Percentiles rank a stretch among this genome's conserved stretches.
These are phyloP conservation scores for Starmerella sp. DNA, from an alignment of 805 yeast species.

Conservation along the genomic window DNA sequence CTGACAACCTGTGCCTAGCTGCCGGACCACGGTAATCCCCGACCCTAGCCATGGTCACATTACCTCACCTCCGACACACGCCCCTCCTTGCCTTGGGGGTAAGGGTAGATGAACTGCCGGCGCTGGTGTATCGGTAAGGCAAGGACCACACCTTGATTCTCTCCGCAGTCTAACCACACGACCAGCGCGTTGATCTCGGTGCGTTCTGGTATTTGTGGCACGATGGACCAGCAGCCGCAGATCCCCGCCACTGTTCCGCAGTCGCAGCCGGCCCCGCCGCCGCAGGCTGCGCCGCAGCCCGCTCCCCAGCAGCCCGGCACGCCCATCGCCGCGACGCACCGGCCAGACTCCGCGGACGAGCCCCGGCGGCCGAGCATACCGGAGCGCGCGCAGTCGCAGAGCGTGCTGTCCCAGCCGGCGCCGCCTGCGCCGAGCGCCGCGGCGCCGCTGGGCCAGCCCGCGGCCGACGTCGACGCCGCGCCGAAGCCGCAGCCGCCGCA, in stretches of 20 bases:
- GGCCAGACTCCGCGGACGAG: neutral
- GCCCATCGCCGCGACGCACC: neutral
- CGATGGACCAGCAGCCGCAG: slow-evolving; percentile 4
- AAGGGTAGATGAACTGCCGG: neutral
- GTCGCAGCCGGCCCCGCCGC: slow-evolving; percentile 2
- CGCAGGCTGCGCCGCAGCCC: slow-evolving; percentile 1
- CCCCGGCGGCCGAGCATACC: neutral
- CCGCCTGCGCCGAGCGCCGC: neutral
- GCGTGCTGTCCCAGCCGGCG: neutral
- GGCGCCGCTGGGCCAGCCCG: neutral
- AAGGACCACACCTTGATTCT: neutral
- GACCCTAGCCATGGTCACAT: too few species aligned
- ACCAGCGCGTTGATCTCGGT: neutral
- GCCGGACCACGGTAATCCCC: too few species aligned
- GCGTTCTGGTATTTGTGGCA: neutral
- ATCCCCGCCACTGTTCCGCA: neutral
- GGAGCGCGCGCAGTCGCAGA: neutral
- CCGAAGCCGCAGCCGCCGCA: slow-evolving; percentile 2
- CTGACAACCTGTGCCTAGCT: too few species aligned
- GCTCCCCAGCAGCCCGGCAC: neutral
- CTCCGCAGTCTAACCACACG: slow-evolving; percentile 2
- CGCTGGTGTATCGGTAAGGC: slow-evolving; percentile 5
- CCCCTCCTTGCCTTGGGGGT: slow-evolving; percentile 7
- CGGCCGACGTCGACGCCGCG: slow-evolving; percentile 1
- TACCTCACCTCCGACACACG: too few species aligned